Evolutionary conservation across 768 basidiomycete species (phyloP), one percentile per base, ranked within the genome.

Genomic region (Boletales sp.): DNA sequence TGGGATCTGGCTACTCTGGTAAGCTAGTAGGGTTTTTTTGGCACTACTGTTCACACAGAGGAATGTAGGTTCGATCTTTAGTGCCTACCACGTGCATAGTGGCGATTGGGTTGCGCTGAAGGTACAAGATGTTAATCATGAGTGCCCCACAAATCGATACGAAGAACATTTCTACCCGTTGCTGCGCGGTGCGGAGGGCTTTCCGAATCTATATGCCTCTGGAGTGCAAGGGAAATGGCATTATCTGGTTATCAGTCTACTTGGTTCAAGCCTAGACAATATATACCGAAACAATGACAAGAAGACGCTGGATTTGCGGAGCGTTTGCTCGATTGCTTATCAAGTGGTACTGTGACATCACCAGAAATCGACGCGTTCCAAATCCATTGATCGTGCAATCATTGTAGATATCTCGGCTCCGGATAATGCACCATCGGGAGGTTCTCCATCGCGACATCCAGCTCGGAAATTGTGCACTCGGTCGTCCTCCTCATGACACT

Each of bases 1-100:
- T 90, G 28, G 87, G 87, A 19, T 82, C 85, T 40, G 87, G 87
- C 3, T 89, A 84, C 61, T 87, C 86, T 53, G 87, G 87, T 82
- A 50, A 50, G 74, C 61, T 15, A 15, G 46, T 42, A 11, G 19
- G 37, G 39, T 28, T 40, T 40, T 21, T 31, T 36, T 7, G n/a
- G 28, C 21, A 28, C 11, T 2, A 39, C n/a, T 25, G 13, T 28
- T 53, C 48, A 60, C 32, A 21, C 33, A 41, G 36, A 15, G 30
- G 8, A n/a, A 42, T 46, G n/a, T 55, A 89, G 87, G 88, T 36
- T 81, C 83, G 15, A 90, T 89, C 50, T 90, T 75, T 59, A 74
- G 77, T 18, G 87, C 88, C 1, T 63, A 58, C 13, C 68, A 90
- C 56, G 54, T 88, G 1, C 72, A 81, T 58, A 83, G 71, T 3